Percentiles rank a stretch among this genome's conserved stretches.
Evolutionary conservation across 495 filamentous ascomycete species (phyloP).

Genomic region (Talaromyces borbonicus): DNA sequence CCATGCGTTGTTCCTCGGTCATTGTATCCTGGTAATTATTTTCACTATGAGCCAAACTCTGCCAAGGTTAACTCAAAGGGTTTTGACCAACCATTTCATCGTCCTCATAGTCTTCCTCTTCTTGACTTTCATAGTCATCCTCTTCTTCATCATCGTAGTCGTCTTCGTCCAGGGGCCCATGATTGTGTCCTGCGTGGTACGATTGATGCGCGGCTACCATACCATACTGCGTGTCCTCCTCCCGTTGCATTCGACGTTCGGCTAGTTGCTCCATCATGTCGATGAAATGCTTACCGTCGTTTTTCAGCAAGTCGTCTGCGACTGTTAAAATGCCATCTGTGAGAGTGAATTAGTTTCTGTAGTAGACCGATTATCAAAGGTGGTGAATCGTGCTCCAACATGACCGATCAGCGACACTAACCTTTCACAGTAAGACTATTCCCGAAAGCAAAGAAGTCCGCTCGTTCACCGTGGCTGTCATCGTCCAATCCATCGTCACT

Average conservation of each 20-base stretch:
- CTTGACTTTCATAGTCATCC: slow-evolving; percentile 80
- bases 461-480: slow-evolving; percentile 40
- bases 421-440: slow-evolving; percentile 96
- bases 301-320: slow-evolving; percentile 95
- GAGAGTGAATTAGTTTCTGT: slow-evolving; percentile 14
- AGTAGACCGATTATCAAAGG: not conserved
- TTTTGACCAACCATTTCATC: slow-evolving; percentile 63
- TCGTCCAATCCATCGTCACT: slow-evolving; percentile 47
- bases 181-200: slow-evolving; percentile 53
- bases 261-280: slow-evolving; percentile 99
- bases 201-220: slow-evolving; percentile 48
- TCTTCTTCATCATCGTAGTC: slow-evolving; percentile 67
- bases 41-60: slow-evolving; percentile 19
- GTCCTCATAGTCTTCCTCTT: slow-evolving; percentile 77
- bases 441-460: slow-evolving; percentile 94
- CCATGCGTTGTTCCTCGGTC: slow-evolving; percentile 98
- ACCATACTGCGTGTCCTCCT: slow-evolving; percentile 75
- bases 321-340: slow-evolving; percentile 96
- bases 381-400: slow-evolving; percentile 8
- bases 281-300: slow-evolving; percentile 99
- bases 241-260: slow-evolving; percentile 91
- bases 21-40: slow-evolving; percentile 65
- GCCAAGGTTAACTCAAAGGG: slow-evolving; percentile 9
- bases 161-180: slow-evolving; percentile 61
- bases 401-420: too few relatives aligned